phyloP scores from a whole-genome alignment of 768 basidiomycete genomes.

The Pholiota microspora region DNA sequence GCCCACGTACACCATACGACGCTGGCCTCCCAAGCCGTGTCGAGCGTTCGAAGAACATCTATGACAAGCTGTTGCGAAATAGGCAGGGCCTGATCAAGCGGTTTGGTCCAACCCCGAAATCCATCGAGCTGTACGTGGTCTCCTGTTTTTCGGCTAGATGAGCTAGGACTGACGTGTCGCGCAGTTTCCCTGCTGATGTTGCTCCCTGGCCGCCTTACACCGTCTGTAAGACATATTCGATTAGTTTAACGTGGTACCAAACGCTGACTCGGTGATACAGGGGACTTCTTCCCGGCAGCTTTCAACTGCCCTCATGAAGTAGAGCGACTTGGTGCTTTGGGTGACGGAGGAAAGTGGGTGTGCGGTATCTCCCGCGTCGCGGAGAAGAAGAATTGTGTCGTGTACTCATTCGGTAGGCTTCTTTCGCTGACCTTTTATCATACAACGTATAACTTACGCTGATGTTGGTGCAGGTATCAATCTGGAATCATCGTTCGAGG shows the following conservation, averaged over 20 bases:
- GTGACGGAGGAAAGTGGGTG: conserved; percentile 72
- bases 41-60: conserved; percentile 42
- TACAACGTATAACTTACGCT: background rate
- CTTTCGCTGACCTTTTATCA: too few species aligned
- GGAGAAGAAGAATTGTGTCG: conserved; percentile 52
- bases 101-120: conserved; percentile 50
- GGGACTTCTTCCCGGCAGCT: conserved; percentile 53
- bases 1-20: conserved; percentile 25
- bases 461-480: conserved; percentile 39
- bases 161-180: conserved; percentile 1
- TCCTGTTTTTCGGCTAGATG: background rate
- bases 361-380: conserved; percentile 58
- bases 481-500: conserved; percentile 64
- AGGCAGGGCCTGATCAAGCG: conserved; percentile 49
- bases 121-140: conserved; percentile 42
- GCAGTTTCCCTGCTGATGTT: conserved; percentile 50
- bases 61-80: conserved; percentile 38
- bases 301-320: conserved; percentile 53
- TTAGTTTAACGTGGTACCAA: background rate
- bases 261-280: conserved; percentile 25
- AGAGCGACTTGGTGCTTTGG: conserved; percentile 48
- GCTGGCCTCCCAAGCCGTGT: conserved; percentile 36
- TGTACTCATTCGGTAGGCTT: conserved; percentile 60
- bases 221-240: conserved; percentile 40
- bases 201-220: conserved; percentile 58